Base-by-base conservation (phyloP, 352 stramenopile species). In the Phytophthora boehmeriae region DNA sequence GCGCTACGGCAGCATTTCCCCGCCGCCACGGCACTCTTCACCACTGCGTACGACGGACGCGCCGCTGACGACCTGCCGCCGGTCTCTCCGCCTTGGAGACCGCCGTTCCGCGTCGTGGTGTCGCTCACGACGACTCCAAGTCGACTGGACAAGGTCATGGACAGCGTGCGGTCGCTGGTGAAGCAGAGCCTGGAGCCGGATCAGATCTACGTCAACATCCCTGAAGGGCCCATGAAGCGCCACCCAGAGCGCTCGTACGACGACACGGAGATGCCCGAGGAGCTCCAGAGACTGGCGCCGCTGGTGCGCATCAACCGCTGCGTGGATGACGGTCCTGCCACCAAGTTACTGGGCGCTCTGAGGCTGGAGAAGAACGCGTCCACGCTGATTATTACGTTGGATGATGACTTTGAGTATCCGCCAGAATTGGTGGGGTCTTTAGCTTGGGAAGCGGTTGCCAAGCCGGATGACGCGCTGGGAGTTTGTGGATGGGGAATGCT, bases 371-470 rank as follows among this genome's bases (percentile, higher is more conserved):
- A 68, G 35, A 78, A 92, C 45, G 53, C 75, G 14, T 71, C 66
- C 13, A 91, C 83, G 44, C 68, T 92, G 16, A 89, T 94, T 53
- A 86, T 94, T 43, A 92, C 85, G 17, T 69, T 94, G 13, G 85
- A 94, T 45, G 85, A 94, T 46, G 85, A 94, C 76, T 94, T 94
- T 55, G 77, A 83, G 59, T 92, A 94, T 47, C 83, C 85, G n/a
- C 5, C 49, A 32, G 59, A 74, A 35, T 59, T 94, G 5, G 79
- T 91, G 20, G 78, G 85, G 22, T 76, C 85, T 28, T 63, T 92
- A 20, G 71, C 78, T 32, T 94, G 85, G 85, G 83, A 94, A 58
- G 76, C 80, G 14, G 61, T 80, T 32, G 56, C 69, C 23, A 83
- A 83, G 44, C 69, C 80, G 3, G 69, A 90, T 0, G 82, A 89